These are phyloP conservation scores for Avena eriantha DNA, from an alignment of 176 grass and related monocot species.

Conservation along the genomic window DNA sequence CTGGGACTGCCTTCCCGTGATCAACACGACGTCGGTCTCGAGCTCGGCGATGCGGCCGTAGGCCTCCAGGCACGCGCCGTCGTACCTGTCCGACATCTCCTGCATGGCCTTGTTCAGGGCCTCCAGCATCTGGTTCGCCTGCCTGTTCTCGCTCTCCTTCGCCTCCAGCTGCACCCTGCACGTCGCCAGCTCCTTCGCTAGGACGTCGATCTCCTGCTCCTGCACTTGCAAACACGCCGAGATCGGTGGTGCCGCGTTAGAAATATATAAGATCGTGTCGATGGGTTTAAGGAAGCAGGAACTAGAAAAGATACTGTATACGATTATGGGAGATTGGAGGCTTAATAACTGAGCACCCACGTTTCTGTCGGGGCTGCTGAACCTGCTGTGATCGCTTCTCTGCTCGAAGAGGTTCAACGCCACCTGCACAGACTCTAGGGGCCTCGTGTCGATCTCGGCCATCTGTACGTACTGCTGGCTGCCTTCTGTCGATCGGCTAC, in stretches of 20 bases:
- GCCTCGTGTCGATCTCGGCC: constrained; percentile 58
- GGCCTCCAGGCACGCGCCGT: not conserved
- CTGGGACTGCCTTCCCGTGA: constrained; percentile 25
- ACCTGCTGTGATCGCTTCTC: constrained; percentile 38
- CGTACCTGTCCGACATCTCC: not conserved
- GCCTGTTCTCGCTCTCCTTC: constrained; percentile 38
- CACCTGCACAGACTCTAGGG: constrained; percentile 42
- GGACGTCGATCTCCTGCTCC: constrained; percentile 22
- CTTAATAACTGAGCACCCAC: not conserved
- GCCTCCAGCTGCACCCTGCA: constrained; percentile 55
- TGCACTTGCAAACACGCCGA: constrained; percentile 1
- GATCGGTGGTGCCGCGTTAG: not conserved
- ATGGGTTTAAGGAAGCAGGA: not conserved
- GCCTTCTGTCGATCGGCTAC: not conserved
- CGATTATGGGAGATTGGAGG: no score
- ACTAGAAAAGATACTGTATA: no score
- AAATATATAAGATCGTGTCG: not conserved
- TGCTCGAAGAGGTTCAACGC: constrained; percentile 46
- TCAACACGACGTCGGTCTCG: constrained; percentile 10
- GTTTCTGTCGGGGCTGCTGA: constrained; percentile 35
- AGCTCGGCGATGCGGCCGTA: constrained; percentile 22
- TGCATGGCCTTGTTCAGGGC: constrained; percentile 36
- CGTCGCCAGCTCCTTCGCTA: constrained; percentile 44
- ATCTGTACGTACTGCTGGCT: not conserved
- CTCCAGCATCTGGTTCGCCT: constrained; percentile 26